phyloP scores from a whole-genome alignment of 2,329 filamentous ascomycete species.

The Knufia petricola region DNA sequence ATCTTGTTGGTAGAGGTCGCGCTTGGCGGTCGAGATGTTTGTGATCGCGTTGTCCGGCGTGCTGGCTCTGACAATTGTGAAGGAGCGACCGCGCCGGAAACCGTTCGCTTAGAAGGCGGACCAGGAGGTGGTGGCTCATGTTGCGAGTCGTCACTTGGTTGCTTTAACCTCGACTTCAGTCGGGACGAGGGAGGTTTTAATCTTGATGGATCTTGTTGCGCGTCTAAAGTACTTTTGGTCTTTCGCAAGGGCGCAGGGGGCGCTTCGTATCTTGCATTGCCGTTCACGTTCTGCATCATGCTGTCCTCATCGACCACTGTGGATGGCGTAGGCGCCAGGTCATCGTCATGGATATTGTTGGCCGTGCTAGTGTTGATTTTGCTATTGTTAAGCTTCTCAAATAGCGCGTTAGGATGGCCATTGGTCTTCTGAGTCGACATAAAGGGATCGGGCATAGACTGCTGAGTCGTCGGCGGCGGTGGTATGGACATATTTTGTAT shows the following conservation, averaged over 20 bases:
- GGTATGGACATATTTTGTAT: neutral
- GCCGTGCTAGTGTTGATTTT: conserved; percentile 30
- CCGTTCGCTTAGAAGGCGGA: conserved; percentile 60
- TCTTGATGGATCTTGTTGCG: conserved; percentile 50
- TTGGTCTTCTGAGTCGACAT: conserved; percentile 29
- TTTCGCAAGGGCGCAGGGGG: conserved; percentile 38
- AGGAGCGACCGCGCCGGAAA: conserved; percentile 66
- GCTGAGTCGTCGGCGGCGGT: conserved; percentile 25
- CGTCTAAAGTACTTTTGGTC: conserved; percentile 44
- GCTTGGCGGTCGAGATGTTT: conserved; percentile 57
- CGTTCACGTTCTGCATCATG: conserved; percentile 16
- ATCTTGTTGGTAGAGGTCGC: conserved; percentile 41
- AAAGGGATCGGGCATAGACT: conserved; percentile 36
- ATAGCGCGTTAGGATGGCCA: conserved; percentile 34
- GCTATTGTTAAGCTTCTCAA: conserved; percentile 41
- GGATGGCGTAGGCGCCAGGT: conserved; percentile 15
- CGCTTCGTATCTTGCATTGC: conserved; percentile 30
- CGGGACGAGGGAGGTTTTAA: conserved; percentile 47
- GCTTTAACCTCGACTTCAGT: conserved; percentile 32
- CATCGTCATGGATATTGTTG: conserved; percentile 18
- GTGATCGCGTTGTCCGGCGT: conserved; percentile 63
- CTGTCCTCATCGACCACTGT: conserved; percentile 17
- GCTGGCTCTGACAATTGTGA: conserved; percentile 45
- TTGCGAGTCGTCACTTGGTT: conserved; percentile 33
- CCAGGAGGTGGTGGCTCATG: conserved; percentile 34